These are phyloP conservation scores for Nakazawaea sp. DNA, from an alignment of 805 yeast genomes.

Conservation along the genomic window DNA sequence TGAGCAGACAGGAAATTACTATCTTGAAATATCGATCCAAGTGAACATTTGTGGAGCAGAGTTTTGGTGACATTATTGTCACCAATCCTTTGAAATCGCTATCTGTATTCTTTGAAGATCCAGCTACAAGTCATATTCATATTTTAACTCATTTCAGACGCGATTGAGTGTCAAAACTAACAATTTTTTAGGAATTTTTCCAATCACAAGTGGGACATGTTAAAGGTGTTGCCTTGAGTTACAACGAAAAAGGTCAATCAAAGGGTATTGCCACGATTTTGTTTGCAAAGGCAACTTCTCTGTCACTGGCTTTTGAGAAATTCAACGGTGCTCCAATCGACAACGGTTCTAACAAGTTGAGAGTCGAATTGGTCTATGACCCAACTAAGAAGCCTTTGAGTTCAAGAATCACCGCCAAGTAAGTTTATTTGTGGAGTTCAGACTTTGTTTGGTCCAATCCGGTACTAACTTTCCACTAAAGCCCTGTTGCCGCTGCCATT, in stretches of 20 bases:
- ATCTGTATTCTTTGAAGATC: too few relatives aligned
- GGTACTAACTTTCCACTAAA: conserved; percentile 8
- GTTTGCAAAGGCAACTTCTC: conserved; percentile 63
- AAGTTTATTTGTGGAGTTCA: too few relatives aligned
- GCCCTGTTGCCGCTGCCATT: conserved; percentile 17
- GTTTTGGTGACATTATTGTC: too few relatives aligned
- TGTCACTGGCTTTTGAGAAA: conserved; percentile 70
- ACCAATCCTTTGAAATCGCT: too few relatives aligned
- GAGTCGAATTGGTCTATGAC: conserved; percentile 76
- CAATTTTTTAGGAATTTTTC: conserved; percentile 94
- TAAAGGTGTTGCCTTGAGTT: conserved; percentile 59
- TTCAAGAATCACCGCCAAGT: conserved; percentile 59
- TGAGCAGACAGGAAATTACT: conserved; percentile 10
- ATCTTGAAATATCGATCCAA: too few relatives aligned
- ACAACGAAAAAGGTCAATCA: conserved; percentile 83
- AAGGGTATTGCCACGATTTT: conserved; percentile 87
- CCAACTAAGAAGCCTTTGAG: conserved; percentile 73
- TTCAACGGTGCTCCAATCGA: conserved; percentile 94
- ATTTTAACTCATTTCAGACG: not conserved
- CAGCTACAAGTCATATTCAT: too few relatives aligned
- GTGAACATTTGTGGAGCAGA: not conserved
- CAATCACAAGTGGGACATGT: conserved; percentile 84
- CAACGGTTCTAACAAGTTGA: conserved; percentile 71
- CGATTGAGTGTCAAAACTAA: not conserved
- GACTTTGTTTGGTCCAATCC: too few relatives aligned